phyloP scores from a whole-genome alignment of 768 basidiomycete species.

The Gloeopeniophorella convolvens region DNA sequence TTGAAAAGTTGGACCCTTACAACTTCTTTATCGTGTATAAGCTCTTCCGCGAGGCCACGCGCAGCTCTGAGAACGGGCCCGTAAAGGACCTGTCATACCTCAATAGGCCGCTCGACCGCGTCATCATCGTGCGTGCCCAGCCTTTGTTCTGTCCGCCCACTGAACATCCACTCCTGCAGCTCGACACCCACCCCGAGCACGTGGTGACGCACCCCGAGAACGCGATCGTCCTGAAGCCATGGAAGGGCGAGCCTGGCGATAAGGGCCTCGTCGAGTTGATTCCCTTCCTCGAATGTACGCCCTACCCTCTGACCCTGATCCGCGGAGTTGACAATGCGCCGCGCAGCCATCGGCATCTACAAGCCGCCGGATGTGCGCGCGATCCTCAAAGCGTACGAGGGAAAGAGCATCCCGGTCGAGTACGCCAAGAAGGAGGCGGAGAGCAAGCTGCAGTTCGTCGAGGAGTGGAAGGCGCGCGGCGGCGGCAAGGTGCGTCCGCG shows the following conservation, averaged over 20 bases:
- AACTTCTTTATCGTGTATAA: slow-evolving; percentile 83
- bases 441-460: slow-evolving; percentile 67
- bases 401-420: slow-evolving; percentile 83
- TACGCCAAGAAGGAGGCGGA: slow-evolving; percentile 86
- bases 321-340: neutral
- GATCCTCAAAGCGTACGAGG: slow-evolving; percentile 76
- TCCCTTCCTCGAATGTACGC: slow-evolving; percentile 88
- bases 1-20: slow-evolving; percentile 94
- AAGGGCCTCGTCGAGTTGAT: slow-evolving; percentile 85
- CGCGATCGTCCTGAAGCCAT: slow-evolving; percentile 73
- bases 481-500: slow-evolving; percentile 14
- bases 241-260: slow-evolving; percentile 75
- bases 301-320: neutral
- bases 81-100: slow-evolving; percentile 97
- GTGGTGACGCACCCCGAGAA: slow-evolving; percentile 81
- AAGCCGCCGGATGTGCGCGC: slow-evolving; percentile 82
- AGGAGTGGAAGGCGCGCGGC: slow-evolving; percentile 63
- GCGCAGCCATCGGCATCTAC: slow-evolving; percentile 85
- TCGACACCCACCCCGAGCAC: slow-evolving; percentile 83
- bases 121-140: slow-evolving; percentile 3
- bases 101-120: slow-evolving; percentile 47
- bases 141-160: slow-evolving; percentile 32
- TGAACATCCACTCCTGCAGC: slow-evolving; percentile 77
- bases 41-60: slow-evolving; percentile 89
- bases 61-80: slow-evolving; percentile 70